Base-by-base conservation (phyloP, 2,329 filamentous ascomycete species). In the Geosmithia morbida region DNA sequence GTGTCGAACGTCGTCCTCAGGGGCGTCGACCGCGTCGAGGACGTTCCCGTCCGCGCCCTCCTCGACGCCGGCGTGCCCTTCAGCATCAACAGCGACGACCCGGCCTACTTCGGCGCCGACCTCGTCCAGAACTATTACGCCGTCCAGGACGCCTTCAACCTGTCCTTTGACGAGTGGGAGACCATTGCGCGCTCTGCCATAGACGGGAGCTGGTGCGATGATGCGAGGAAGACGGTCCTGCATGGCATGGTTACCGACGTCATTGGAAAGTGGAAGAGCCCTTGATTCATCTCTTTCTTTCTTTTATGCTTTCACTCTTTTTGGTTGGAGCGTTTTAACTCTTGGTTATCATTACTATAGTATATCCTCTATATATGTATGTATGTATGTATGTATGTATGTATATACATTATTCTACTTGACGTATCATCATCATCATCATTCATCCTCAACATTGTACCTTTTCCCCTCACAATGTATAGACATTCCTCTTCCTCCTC, bases 71-170 rank as follows among this genome's bases (percentile, higher is more conserved):
- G 79, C 0, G 75, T 86, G 43, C 70, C 64, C 51, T 85, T 85
- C 59, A 81, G 75, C 48, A 77, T 86, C 59, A 85, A 85, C 59
- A 81, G 77, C 53, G 81, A 85, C 56, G 80, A 85, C 56, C 81
- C 81, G 49, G 80, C 78, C 11, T 85, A 85, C 57, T 87, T 87
- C 63, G 80, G 81, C 3, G 79, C 30, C 17, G n/a, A 85, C 60
- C 76, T 87, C 47, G 63, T 84, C 47, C 79, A 83, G 55, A 87
- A 86, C 55, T 87, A 46, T 40, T 79, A 75, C 53, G 79, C 79
- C 1, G 79, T 87, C 29, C 81, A 87, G 60, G 77, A 84, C 37
- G 77, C 78, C 1, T 85, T 85, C 59, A 57, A 65, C 7, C 59
- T 87, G 53, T 70, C 59, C 22, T 61, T 77, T 2, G 60, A 62